Conservation (phyloP, 2,329 filamentous ascomycete species). For the Chlorencoelia australis region DNA sequence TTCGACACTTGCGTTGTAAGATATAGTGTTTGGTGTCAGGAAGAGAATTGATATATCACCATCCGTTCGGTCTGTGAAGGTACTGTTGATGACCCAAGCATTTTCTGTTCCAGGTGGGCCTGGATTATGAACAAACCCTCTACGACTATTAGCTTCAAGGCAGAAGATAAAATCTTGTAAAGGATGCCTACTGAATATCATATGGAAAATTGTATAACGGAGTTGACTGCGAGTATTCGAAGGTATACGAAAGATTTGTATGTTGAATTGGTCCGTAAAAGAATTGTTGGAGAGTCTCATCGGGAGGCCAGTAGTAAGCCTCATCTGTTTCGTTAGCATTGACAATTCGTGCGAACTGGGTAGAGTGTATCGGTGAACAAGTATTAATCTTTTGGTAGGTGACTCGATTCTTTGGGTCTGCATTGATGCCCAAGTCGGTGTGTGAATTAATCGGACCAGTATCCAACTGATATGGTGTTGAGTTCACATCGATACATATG, state of each 20-base stretch:
- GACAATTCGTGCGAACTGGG: not conserved
- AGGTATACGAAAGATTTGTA: not conserved
- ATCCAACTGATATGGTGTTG: not conserved
- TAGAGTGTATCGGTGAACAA: slow-evolving; percentile 1
- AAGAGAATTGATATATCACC: slow-evolving; percentile 1
- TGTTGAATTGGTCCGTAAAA: not conserved
- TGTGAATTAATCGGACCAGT: slow-evolving; percentile 1
- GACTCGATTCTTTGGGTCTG: not conserved
- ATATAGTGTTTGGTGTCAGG: not conserved
- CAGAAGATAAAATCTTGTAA: not conserved
- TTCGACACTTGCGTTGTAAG: not conserved
- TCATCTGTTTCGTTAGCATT: slow-evolving; percentile 1
- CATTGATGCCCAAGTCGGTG: slow-evolving; percentile 1
- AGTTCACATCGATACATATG: slow-evolving; percentile 1
- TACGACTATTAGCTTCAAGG: not conserved
- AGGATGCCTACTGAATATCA: slow-evolving; percentile 1
- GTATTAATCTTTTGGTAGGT: slow-evolving; percentile 3
- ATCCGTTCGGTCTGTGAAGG: slow-evolving; percentile 2
- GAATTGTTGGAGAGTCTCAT: not conserved
- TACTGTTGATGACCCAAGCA: slow-evolving; percentile 1
- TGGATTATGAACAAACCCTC: not conserved
- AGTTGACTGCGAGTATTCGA: slow-evolving; percentile 1
- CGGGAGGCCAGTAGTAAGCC: slow-evolving; percentile 1
- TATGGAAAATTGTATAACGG: slow-evolving; percentile 1
- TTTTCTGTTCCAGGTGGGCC: slow-evolving; percentile 1